Conservation (phyloP, 495 filamentous ascomycete species). For the Cetradonia linearis region DNA sequence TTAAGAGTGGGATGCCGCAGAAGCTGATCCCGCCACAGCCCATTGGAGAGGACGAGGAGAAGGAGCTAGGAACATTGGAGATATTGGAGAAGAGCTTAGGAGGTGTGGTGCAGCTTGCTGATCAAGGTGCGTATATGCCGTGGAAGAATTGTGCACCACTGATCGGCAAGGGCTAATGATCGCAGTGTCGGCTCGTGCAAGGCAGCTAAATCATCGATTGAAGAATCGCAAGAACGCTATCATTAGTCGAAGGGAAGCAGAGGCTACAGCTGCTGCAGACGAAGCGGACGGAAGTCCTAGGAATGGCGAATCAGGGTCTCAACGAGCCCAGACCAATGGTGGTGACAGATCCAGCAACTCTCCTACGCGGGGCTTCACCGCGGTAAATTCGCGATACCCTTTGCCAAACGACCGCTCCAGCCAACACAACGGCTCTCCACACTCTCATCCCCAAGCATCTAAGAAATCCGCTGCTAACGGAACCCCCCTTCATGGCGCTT, state of each 20-base stretch:
- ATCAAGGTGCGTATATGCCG: slow-evolving; percentile 51
- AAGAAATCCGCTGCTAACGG: slow-evolving; percentile 33
- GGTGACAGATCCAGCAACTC: slow-evolving; percentile 29
- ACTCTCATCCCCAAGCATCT: slow-evolving; percentile 34
- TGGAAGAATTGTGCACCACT: background rate
- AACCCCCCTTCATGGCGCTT: slow-evolving; percentile 42
- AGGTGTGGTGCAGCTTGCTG: slow-evolving; percentile 65
- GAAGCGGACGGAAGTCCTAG: slow-evolving; percentile 29
- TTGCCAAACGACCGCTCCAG: slow-evolving; percentile 19
- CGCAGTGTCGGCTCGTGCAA: slow-evolving; percentile 61
- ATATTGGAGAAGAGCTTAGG: slow-evolving; percentile 69
- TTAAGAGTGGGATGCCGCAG: slow-evolving; percentile 70
- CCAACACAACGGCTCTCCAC: slow-evolving; percentile 30
- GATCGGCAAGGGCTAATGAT: slow-evolving; percentile 19
- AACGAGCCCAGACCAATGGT: slow-evolving; percentile 19
- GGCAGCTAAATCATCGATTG: slow-evolving; percentile 73
- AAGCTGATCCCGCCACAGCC: slow-evolving; percentile 76
- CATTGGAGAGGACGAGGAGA: slow-evolving; percentile 75
- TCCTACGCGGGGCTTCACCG: slow-evolving; percentile 46
- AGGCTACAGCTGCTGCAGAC: slow-evolving; percentile 30
- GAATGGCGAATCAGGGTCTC: slow-evolving; percentile 9
- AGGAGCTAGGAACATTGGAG: slow-evolving; percentile 72
- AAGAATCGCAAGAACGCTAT: slow-evolving; percentile 67
- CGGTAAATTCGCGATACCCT: slow-evolving; percentile 41
- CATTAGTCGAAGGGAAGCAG: slow-evolving; percentile 46